A percentile compares a stretch with the other conserved stretches of the same genome.
phyloP scores from a whole-genome alignment of 345 rosid genomes.

The Citrus reticulata region DNA sequence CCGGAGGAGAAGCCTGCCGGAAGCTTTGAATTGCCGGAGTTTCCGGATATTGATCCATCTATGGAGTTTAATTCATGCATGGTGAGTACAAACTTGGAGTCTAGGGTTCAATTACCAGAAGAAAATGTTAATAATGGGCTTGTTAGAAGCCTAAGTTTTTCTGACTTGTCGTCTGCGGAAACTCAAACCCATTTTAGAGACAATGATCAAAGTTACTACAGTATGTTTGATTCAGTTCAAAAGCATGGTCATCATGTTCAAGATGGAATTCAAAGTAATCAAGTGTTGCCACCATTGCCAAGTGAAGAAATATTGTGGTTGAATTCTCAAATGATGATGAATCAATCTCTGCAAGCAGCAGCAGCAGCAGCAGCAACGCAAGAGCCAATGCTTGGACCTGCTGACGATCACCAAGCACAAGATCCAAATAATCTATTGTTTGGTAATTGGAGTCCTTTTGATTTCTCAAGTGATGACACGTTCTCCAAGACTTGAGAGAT shows the following conservation, averaged over 20 bases:
- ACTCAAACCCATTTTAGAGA: constrained; percentile 7
- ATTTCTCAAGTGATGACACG: constrained; percentile 32
- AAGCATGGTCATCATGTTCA: not conserved
- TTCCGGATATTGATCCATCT: constrained; percentile 23
- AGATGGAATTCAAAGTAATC: constrained; percentile 13
- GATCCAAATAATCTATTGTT: constrained; percentile 28
- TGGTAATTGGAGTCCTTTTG: constrained; percentile 42
- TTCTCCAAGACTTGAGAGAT: constrained; percentile 27
- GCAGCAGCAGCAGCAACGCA: constrained; percentile 11
- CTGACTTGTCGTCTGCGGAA: constrained; percentile 5
- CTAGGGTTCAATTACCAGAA: not conserved
- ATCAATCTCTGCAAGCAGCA: constrained; percentile 16
- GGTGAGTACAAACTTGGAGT: not conserved
- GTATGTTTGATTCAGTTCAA: constrained; percentile 16
- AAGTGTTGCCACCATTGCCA: constrained; percentile 43
- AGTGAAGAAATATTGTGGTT: constrained; percentile 34
- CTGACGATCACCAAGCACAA: constrained; percentile 25
- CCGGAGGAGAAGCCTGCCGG: constrained; percentile 12
- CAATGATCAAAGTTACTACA: constrained; percentile 21
- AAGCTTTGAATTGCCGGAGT: constrained; percentile 18
- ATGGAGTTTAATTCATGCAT: constrained; percentile 15
- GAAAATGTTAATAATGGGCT: constrained; percentile 6
- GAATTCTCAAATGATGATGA: constrained; percentile 14
- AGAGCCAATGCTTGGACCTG: constrained; percentile 26
- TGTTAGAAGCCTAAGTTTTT: constrained; percentile 5